Conservation (phyloP, 23 red algal species). For the Gracilariopsis chorda region DNA sequence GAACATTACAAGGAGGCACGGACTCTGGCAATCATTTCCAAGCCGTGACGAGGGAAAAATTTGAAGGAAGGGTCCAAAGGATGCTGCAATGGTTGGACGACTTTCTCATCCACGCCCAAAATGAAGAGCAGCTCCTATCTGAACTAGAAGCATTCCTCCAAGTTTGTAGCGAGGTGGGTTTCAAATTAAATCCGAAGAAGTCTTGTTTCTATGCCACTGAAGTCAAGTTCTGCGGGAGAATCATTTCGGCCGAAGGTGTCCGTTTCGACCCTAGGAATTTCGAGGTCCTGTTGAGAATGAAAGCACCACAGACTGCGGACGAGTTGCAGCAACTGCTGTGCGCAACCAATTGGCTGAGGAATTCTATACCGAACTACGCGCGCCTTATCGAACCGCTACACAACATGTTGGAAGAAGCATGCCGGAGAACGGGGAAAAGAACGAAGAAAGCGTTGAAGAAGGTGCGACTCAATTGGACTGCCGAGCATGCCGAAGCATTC, state of each 20-base stretch:
- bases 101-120: neutral
- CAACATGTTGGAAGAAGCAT: neutral
- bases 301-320: neutral
- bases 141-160: neutral
- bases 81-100: constrained; percentile 5
- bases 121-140: neutral
- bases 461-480: neutral
- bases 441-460: neutral
- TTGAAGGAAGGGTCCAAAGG: neutral
- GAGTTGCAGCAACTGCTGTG: constrained; percentile 25
- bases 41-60: neutral
- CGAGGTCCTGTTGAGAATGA: neutral
- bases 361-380: neutral
- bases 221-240: neutral
- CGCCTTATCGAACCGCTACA: neutral
- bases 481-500: neutral
- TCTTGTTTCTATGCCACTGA: neutral
- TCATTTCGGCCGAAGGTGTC: neutral
- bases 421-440: neutral
- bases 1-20: neutral
- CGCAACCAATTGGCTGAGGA: constrained; percentile 15
- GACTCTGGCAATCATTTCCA: constrained; percentile 31
- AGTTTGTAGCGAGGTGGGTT: neutral
- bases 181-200: neutral
- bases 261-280: neutral